Conservation (phyloP, 352 stramenopile genomes). For the Pythium dissotocum region DNA sequence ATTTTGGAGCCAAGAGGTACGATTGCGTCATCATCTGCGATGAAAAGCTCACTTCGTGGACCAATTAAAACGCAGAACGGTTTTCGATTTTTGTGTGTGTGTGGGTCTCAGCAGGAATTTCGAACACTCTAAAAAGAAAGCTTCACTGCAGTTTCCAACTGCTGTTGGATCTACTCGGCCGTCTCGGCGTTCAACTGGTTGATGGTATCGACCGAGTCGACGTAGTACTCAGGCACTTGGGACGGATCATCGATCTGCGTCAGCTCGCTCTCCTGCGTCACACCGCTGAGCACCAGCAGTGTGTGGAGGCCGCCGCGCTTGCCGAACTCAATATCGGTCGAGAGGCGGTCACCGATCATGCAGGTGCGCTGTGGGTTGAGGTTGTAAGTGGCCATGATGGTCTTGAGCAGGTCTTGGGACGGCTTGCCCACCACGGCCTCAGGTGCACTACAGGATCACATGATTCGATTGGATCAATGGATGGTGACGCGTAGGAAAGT, state of each 20-base stretch:
- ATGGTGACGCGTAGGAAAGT: not conserved
- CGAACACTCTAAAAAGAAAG: no score
- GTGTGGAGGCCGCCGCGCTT: slow-evolving; percentile 67
- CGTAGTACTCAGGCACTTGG: slow-evolving; percentile 64
- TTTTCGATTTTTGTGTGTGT: no score
- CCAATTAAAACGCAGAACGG: no score
- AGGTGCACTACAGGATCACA: slow-evolving; percentile 37
- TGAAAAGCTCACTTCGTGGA: no score
- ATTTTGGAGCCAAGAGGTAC: no score
- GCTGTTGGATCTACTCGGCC: no score
- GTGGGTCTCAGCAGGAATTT: no score
- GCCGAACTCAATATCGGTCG: slow-evolving; percentile 86
- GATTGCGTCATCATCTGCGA: no score
- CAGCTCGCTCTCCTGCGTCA: slow-evolving; percentile 66
- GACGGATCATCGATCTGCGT: slow-evolving; percentile 43
- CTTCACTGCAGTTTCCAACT: no score
- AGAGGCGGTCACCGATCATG: slow-evolving; percentile 84
- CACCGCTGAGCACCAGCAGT: slow-evolving; percentile 78
- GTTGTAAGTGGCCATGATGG: slow-evolving; percentile 68
- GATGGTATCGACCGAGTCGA: slow-evolving; percentile 71
- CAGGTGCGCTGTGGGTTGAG: slow-evolving; percentile 70
- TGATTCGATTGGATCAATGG: not conserved
- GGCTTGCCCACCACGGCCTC: slow-evolving; percentile 82
- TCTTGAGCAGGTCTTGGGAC: slow-evolving; percentile 81
- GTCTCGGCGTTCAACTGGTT: slow-evolving; percentile 54